Base-by-base conservation (phyloP, 176 grass and related monocot genomes). In the Tillandsia leiboldiana region DNA sequence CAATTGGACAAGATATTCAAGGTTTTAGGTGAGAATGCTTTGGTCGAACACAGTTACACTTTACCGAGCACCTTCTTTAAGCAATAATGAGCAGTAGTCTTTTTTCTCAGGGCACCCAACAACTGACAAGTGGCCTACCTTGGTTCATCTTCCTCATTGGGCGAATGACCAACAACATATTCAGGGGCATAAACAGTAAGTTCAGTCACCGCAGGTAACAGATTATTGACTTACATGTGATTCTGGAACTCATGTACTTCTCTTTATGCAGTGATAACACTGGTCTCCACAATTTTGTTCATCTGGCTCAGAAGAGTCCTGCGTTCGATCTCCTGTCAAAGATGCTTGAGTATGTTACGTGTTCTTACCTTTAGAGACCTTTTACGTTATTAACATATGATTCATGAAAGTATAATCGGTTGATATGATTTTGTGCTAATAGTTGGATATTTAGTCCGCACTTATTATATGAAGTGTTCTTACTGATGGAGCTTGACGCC, bases 1-100 rank as follows among this genome's bases (percentile, higher is more conserved):
- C 89, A 97, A 79, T 83, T 97, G 65, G 94, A 97, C 84, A 97
- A 97, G 89, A 97, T 97, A 73, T 97, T 97, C 85, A 97, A 97
- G 82, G 89, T 97, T 71, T 81, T 97, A 92, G 94, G 94, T 97
- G 74, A 78, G 84, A 51, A 61, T 69, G 26, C 2, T 26, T 69
- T 50, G 9, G 51, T 74, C 81, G 65, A 65, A 48, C 18, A 64
- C 79, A 2, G 9, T 71, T 73, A 17, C 68, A 61, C 66, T 50
- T 24, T 70, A 14, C 63, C 79, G 8, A 72, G n/a, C 14, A 17
- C 54, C 4, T 59, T 59, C n/a, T 17, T 9, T 22, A 59, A 20
- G n/a, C 33, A 42, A 59, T 59, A 59, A 17, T 59, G 15, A 14
- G 20, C 15, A 59, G 15, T 14, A 59, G 8, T 22, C 8, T 13